Evolutionary conservation across 805 yeast species (phyloP).

Genomic region (Spencermartinsiella europaea): DNA sequence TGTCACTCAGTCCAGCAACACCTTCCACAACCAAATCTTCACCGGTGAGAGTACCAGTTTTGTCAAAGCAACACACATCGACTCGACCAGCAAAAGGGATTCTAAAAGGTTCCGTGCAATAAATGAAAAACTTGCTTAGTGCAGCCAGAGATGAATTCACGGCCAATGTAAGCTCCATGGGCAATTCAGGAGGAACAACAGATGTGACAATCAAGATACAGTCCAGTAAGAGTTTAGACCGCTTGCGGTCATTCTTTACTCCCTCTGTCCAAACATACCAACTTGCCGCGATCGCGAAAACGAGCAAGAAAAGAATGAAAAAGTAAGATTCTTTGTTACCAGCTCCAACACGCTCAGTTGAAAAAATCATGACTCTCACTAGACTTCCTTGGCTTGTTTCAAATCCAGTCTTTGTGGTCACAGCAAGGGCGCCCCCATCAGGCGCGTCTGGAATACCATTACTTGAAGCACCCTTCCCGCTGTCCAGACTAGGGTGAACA

Average conservation of each 20-base stretch:
- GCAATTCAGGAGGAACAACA: constrained; percentile 97
- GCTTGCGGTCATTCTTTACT: constrained; percentile 89
- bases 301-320: constrained; percentile 81
- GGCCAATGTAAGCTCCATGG: constrained; percentile 98
- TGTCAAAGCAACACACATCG: constrained; percentile 97
- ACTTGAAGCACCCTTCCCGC: constrained; percentile 37
- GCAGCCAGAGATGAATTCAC: constrained; percentile 89
- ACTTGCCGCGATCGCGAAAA: constrained; percentile 91
- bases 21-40: constrained; percentile 97
- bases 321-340: constrained; percentile 92
- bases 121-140: constrained; percentile 78
- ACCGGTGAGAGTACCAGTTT: constrained; percentile 96
- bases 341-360: constrained; percentile 93
- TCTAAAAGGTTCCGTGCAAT: constrained; percentile 98
- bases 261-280: constrained; percentile 99
- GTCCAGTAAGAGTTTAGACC: constrained; percentile 87
- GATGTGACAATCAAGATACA: constrained; percentile 95
- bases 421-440: constrained; percentile 86
- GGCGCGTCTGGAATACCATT: constrained; percentile 60
- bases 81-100: constrained; percentile 97
- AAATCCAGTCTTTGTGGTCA: constrained; percentile 92
- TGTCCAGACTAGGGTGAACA: constrained; percentile 35
- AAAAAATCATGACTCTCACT: constrained; percentile 95
- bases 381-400: constrained; percentile 97
- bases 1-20: constrained; percentile 69